Percentiles rank a stretch among this genome's conserved stretches.
Evolutionary conservation across 2,329 filamentous ascomycete species (phyloP).

Genomic region (Beauveria medogensis): DNA sequence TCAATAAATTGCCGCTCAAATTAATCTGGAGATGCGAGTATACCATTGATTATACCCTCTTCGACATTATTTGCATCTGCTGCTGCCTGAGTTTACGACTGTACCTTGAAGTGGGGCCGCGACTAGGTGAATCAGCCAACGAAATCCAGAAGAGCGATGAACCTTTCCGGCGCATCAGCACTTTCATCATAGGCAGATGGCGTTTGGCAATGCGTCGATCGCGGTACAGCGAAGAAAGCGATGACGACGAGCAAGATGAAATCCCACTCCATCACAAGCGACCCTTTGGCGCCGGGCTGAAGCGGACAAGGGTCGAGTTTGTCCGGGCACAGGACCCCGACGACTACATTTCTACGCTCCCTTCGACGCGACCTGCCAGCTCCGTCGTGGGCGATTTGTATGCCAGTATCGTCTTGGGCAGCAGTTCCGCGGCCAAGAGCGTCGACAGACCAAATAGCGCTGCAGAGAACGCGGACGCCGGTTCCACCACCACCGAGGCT

Average conservation of each 20-base stretch:
- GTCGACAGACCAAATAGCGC: slow-evolving; percentile 2
- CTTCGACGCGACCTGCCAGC: slow-evolving; percentile 17
- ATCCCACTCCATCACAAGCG: slow-evolving; percentile 45
- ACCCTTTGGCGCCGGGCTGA: slow-evolving; percentile 49
- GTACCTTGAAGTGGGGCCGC: too few species aligned
- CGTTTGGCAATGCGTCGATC: slow-evolving; percentile 20
- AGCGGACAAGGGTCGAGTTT: slow-evolving; percentile 46
- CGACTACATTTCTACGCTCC: slow-evolving; percentile 20
- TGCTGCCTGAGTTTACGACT: too few species aligned
- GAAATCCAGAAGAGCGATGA: too few species aligned
- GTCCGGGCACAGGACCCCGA: slow-evolving; percentile 43
- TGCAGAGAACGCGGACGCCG: slow-evolving; percentile 14
- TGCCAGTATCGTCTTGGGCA: slow-evolving; percentile 56
- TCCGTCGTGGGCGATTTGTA: slow-evolving; percentile 50
- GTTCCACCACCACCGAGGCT: slow-evolving; percentile 2
- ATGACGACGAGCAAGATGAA: slow-evolving; percentile 33
- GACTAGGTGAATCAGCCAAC: too few species aligned
- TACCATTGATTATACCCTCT: too few species aligned
- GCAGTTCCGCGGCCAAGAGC: slow-evolving; percentile 14
- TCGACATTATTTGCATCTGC: too few species aligned
- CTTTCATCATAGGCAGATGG: background rate
- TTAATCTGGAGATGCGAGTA: too few species aligned
- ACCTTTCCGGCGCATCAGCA: background rate
- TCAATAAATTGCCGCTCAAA: too few species aligned
- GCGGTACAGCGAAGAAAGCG: slow-evolving; percentile 14